Evolutionary conservation across 2,329 filamentous ascomycete genomes (phyloP), one percentile per base, ranked within the genome.

Genomic region (Eutypella sp.): DNA sequence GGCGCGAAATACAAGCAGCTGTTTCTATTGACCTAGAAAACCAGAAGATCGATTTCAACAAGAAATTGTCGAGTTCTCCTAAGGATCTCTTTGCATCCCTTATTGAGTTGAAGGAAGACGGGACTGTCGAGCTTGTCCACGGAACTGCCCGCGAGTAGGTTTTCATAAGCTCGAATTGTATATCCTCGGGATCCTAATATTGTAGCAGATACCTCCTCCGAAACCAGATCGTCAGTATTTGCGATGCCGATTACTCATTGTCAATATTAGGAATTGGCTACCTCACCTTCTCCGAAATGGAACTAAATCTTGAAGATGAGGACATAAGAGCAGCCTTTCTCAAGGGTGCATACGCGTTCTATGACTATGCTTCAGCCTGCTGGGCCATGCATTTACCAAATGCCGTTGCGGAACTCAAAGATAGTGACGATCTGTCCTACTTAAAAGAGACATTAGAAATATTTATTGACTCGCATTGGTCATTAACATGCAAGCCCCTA

Each of bases 1-100:
- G 58, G 62, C 55, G 61, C 36, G 66, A 69, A 44, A 56, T 68
- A 19, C 66, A 68, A 51, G 57, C 54, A 13, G 54, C 57, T 16
- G 49, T 60, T 31, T 59, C 63, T 4, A 57, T 67, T 18, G 49
- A 63, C 45, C 31, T 62, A 3, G 57, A 59, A 2, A 47, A 55
- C 23, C 42, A 54, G 34, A 40, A 34, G 5, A 48, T 67, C 15
- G 50, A 65, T 16, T 54, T 53, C 40, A 50, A 57, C n/a, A 47
- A 51, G 3, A 44, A 48, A 37, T 43, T 65, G 19, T 41, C 42
- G 13, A 55, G 58, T 18, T 47, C 56, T 16, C 50, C 56, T 5
- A 61, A 62, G 47, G 61, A 64, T 23, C 53, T 65, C 19, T 64
- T 58, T 40, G 63, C 55, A 11, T 65, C 65, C 4, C 49, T 68